A percentile compares a stretch with the other conserved stretches of the same genome.
phyloP scores from a whole-genome alignment of 805 yeast genomes.

The Yarrowia yakushimensis region DNA sequence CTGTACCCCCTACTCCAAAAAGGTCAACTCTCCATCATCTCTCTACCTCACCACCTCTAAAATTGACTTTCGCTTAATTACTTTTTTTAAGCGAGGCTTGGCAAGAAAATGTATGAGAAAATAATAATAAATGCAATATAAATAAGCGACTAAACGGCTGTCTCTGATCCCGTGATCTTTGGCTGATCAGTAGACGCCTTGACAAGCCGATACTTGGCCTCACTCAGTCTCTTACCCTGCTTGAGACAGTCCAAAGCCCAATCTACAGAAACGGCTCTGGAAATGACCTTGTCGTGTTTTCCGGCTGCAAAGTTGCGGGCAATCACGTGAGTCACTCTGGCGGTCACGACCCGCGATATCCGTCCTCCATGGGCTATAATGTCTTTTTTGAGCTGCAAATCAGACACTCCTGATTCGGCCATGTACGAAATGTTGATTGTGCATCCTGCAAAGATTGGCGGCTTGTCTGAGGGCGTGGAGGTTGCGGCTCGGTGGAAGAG shows the following conservation, averaged over 20 bases:
- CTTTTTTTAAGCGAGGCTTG: too few species aligned
- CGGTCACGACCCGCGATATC: neutral
- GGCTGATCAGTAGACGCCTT: neutral
- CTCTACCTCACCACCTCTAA: too few species aligned
- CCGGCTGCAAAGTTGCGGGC: conserved; percentile 16
- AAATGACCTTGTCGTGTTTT: conserved; percentile 3
- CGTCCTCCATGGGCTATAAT: conserved; percentile 16
- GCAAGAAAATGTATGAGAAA: too few species aligned
- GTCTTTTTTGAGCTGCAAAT: conserved; percentile 20
- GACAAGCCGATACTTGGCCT: neutral
- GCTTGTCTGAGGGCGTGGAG: neutral
- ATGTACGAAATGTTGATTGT: conserved; percentile 23
- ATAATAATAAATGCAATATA: too few species aligned
- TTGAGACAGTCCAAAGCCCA: conserved; percentile 20
- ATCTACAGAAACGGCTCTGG: neutral
- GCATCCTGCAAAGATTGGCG: neutral
- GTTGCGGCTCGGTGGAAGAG: neutral
- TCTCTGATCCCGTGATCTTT: neutral
- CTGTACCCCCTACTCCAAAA: too few species aligned
- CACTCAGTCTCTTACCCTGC: neutral
- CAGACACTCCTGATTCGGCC: conserved; percentile 7
- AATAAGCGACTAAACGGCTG: too few species aligned
- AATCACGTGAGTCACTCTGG: conserved; percentile 19
- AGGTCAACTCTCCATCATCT: too few species aligned
- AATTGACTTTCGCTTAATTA: too few species aligned